Evolutionary conservation across 2,329 filamentous ascomycete species (phyloP).

Genomic region (Paecilomyces formosus): DNA sequence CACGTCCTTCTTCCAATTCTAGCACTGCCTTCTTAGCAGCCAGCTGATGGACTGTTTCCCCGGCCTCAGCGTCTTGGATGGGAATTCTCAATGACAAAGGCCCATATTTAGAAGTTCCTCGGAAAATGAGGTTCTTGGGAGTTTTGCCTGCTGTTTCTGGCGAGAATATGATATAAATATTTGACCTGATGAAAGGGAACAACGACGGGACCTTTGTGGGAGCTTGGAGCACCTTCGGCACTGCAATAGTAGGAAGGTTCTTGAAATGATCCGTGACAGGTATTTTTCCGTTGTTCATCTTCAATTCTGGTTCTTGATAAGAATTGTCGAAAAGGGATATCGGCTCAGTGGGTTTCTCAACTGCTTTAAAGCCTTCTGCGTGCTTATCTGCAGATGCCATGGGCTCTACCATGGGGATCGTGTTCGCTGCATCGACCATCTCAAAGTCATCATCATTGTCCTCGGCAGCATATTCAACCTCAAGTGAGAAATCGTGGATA

Average conservation of each 20-base stretch:
- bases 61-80: constrained; percentile 42
- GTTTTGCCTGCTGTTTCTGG: constrained; percentile 40
- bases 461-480: constrained; percentile 50
- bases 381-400: constrained; percentile 4
- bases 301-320: constrained; percentile 37
- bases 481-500: constrained; percentile 55
- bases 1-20: constrained; percentile 63
- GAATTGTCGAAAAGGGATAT: constrained; percentile 56
- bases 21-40: constrained; percentile 60
- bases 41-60: constrained; percentile 60
- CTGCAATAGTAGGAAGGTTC: constrained; percentile 45
- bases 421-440: constrained; percentile 49
- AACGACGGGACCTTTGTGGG: constrained; percentile 57
- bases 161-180: constrained; percentile 58
- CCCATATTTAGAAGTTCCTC: constrained; percentile 49
- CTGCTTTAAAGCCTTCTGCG: constrained; percentile 9
- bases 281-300: constrained; percentile 6
- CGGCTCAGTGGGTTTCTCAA: constrained; percentile 23
- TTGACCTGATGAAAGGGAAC: constrained; percentile 60
- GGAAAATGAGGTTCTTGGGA: constrained; percentile 52
- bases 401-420: constrained; percentile 3
- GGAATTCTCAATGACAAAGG: constrained; percentile 59
- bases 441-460: constrained; percentile 50
- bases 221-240: constrained; percentile 56
- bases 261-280: constrained; percentile 31